These are phyloP conservation scores for Candida bentonensis DNA, from an alignment of 805 yeast species.

Conservation along the genomic window DNA sequence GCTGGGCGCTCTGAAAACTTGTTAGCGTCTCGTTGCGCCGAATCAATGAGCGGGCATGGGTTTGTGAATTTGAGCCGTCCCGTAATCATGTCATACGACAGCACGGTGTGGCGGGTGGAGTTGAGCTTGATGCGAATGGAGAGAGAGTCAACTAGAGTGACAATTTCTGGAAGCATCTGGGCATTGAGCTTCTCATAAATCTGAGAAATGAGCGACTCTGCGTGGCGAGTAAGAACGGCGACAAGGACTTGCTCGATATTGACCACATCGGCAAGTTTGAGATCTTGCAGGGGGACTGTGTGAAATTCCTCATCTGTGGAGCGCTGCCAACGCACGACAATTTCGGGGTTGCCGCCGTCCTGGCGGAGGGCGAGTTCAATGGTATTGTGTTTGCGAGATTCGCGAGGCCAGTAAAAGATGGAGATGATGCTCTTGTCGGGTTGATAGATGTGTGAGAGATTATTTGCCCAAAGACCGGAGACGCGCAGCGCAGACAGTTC, in stretches of 20 bases:
- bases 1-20: slow-evolving; percentile 2
- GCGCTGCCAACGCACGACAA: background rate
- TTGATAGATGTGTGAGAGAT: slow-evolving; percentile 42
- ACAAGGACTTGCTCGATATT: slow-evolving; percentile 1
- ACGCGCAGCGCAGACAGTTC: slow-evolving; percentile 40
- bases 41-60: slow-evolving; percentile 7
- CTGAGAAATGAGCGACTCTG: slow-evolving; percentile 12
- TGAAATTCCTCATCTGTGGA: background rate
- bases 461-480: slow-evolving; percentile 42
- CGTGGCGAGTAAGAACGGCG: slow-evolving; percentile 9
- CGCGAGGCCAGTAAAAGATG: slow-evolving; percentile 52
- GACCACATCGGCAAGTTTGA: background rate
- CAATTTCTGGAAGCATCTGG: slow-evolving; percentile 3
- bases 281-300: background rate
- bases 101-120: slow-evolving; percentile 17
- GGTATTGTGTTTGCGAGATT: slow-evolving; percentile 31
- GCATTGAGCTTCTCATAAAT: slow-evolving; percentile 4
- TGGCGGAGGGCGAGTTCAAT: slow-evolving; percentile 33
- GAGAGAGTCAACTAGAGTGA: slow-evolving; percentile 7
- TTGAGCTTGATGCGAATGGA: slow-evolving; percentile 7
- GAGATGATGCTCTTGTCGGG: slow-evolving; percentile 39
- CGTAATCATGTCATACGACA: slow-evolving; percentile 13
- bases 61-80: slow-evolving; percentile 11
- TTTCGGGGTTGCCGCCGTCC: slow-evolving; percentile 16
- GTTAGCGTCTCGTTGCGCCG: slow-evolving; percentile 10